Conservation (phyloP, 1,284 basidiomycete genomes). For the Cryptococcus sp. region DNA sequence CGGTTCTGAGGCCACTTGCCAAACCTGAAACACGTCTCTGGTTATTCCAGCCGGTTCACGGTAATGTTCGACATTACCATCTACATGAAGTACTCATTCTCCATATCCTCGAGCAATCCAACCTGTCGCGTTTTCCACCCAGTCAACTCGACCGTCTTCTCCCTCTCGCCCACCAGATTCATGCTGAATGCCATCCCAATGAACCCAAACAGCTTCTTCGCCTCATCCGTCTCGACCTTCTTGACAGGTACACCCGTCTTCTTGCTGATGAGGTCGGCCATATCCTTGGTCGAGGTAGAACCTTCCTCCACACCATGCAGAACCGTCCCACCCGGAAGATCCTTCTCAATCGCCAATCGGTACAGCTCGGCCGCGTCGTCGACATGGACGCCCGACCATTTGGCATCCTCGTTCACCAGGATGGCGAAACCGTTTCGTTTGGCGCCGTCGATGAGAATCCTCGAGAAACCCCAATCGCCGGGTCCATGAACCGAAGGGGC, state of each 20-base stretch:
- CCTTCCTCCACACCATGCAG: conserved; percentile 21
- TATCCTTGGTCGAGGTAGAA: conserved; percentile 10
- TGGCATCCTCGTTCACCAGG: conserved; percentile 15
- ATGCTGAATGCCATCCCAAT: conserved; percentile 1
- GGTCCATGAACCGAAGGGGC: conserved; percentile 23
- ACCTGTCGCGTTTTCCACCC: background rate
- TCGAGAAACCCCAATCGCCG: conserved; percentile 15
- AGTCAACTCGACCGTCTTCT: background rate
- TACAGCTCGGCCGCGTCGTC: conserved; percentile 25
- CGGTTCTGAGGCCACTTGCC: too few species aligned
- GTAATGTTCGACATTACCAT: too few species aligned
- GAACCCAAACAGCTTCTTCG: conserved; percentile 14
- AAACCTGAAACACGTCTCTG: too few species aligned
- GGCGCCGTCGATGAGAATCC: conserved; percentile 9
- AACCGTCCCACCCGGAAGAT: conserved; percentile 7
- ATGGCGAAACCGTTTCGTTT: conserved; percentile 12
- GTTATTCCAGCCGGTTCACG: too few species aligned
- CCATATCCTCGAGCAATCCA: background rate
- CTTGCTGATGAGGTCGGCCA: conserved; percentile 18
- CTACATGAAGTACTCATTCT: background rate
- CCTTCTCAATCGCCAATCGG: conserved; percentile 23
- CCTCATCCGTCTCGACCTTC: conserved; percentile 11
- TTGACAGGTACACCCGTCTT: conserved; percentile 11
- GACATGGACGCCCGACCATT: conserved; percentile 21
- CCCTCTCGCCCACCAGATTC: background rate